Percentiles rank a stretch among this genome's conserved stretches.
Conservation (phyloP, 768 basidiomycete genomes). For the Asterophora parasitica region DNA sequence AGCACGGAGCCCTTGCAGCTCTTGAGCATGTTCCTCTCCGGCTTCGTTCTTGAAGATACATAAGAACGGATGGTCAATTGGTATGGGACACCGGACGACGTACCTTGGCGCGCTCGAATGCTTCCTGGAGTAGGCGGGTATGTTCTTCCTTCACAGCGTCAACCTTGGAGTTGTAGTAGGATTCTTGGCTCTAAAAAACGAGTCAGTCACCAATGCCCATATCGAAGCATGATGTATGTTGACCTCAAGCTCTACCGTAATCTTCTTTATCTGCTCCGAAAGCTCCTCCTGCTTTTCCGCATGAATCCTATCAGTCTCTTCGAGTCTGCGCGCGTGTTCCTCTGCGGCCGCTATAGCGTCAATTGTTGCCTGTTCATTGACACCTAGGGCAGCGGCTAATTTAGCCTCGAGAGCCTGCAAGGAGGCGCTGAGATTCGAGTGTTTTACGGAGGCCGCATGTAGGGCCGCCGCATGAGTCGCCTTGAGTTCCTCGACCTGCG, state of each 20-base stretch:
- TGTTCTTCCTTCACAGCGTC: slow-evolving; percentile 65
- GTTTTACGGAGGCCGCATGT: slow-evolving; percentile 38
- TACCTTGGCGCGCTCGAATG: slow-evolving; percentile 78
- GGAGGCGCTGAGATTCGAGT: slow-evolving; percentile 37
- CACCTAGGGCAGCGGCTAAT: slow-evolving; percentile 37
- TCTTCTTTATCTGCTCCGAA: slow-evolving; percentile 48
- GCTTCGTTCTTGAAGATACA: slow-evolving; percentile 54
- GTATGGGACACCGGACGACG: slow-evolving; percentile 10
- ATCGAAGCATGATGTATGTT: slow-evolving; percentile 13
- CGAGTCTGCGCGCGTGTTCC: slow-evolving; percentile 42
- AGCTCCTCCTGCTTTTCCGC: slow-evolving; percentile 47
- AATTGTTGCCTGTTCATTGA: slow-evolving; percentile 44
- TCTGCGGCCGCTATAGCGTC: slow-evolving; percentile 42
- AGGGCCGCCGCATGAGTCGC: slow-evolving; percentile 44
- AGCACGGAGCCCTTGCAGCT: slow-evolving; percentile 65
- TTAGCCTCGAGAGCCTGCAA: slow-evolving; percentile 43
- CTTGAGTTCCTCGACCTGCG: slow-evolving; percentile 35
- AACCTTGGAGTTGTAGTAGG: slow-evolving; percentile 62
- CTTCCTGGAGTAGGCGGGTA: slow-evolving; percentile 54
- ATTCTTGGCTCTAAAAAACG: slow-evolving; percentile 55
- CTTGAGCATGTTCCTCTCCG: slow-evolving; percentile 59
- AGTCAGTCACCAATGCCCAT: slow-evolving; percentile 5
- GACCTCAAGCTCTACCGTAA: slow-evolving; percentile 65
- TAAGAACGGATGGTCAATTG: slow-evolving; percentile 2
- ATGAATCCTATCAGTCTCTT: slow-evolving; percentile 47